Evolutionary conservation across 805 yeast genomes (phyloP).

Genomic region (Metschnikowia reukaufii): DNA sequence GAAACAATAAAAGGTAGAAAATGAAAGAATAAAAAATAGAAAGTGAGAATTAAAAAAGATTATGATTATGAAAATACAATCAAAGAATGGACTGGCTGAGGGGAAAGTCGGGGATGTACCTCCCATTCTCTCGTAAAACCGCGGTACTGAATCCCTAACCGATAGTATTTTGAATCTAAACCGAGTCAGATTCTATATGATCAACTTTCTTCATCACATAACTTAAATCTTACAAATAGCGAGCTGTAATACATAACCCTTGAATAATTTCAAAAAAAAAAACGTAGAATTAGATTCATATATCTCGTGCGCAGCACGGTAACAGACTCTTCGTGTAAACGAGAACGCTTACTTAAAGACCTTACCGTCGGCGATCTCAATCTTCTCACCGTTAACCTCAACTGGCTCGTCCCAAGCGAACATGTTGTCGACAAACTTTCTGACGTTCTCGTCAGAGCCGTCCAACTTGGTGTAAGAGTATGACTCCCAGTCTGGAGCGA

Average conservation of each 20-base stretch:
- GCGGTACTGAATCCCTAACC: no score
- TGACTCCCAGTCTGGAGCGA: slow-evolving; percentile 99
- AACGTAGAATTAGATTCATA: slow-evolving; percentile 2
- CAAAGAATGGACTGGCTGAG: no score
- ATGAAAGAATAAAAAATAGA: no score
- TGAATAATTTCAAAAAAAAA: neutral
- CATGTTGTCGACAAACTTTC: slow-evolving; percentile 80
- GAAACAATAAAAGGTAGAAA: no score
- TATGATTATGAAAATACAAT: no score
- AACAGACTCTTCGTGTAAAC: neutral
- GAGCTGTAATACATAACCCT: neutral
- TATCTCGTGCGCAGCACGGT: neutral
- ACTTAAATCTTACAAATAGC: neutral
- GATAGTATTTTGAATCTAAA: no score
- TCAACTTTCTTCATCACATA: neutral
- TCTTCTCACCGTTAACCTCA: slow-evolving; percentile 70
- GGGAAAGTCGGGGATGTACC: no score
- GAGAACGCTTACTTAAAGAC: slow-evolving; percentile 71
- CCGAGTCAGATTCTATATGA: no score
- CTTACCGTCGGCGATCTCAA: slow-evolving; percentile 96
- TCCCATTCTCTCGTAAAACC: no score
- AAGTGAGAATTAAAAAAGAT: no score
- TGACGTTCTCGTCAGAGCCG: slow-evolving; percentile 70
- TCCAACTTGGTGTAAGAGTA: slow-evolving; percentile 83
- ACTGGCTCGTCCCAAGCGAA: slow-evolving; percentile 99